phyloP scores from a whole-genome alignment of 2,329 filamentous ascomycete genomes.

The Ophiostoma ulmi region DNA sequence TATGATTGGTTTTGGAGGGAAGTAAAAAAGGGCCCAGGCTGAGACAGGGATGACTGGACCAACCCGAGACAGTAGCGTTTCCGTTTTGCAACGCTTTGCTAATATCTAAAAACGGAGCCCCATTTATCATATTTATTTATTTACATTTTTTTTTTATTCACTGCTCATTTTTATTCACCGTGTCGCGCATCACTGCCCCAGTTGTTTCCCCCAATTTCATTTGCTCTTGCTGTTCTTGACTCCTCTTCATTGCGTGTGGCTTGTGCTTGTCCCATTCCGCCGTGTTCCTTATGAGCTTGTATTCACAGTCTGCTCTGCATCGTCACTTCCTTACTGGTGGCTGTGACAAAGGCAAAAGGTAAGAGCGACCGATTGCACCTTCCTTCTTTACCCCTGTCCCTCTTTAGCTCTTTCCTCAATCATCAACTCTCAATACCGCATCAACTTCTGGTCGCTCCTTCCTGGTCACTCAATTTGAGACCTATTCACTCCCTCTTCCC shows the following conservation, averaged over 20 bases:
- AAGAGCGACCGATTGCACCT: conserved; percentile 1
- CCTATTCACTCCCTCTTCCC: background rate
- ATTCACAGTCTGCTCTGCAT: background rate
- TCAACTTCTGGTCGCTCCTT: background rate
- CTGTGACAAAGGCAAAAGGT: conserved; percentile 1
- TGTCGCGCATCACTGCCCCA: conserved; percentile 9
- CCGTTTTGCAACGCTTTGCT: conserved; percentile 3
- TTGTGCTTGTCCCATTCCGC: background rate
- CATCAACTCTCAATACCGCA: background rate
- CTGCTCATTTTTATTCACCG: background rate
- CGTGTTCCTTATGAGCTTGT: background rate
- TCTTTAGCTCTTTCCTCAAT: background rate
- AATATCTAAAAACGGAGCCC: background rate
- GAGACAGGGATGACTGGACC: conserved; percentile 4
- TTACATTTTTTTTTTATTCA: background rate
- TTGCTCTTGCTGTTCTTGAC: background rate
- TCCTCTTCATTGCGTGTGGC: background rate
- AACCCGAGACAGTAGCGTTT: conserved; percentile 12
- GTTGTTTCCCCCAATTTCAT: background rate
- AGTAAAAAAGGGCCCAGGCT: background rate
- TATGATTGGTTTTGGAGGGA: background rate
- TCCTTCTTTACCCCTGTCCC: background rate
- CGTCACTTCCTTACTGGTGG: background rate
- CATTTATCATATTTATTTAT: background rate
- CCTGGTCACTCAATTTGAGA: background rate